Evolutionary conservation across 129 eudicot species (phyloP).

Genomic region (carrot (Daucus carota)): DNA sequence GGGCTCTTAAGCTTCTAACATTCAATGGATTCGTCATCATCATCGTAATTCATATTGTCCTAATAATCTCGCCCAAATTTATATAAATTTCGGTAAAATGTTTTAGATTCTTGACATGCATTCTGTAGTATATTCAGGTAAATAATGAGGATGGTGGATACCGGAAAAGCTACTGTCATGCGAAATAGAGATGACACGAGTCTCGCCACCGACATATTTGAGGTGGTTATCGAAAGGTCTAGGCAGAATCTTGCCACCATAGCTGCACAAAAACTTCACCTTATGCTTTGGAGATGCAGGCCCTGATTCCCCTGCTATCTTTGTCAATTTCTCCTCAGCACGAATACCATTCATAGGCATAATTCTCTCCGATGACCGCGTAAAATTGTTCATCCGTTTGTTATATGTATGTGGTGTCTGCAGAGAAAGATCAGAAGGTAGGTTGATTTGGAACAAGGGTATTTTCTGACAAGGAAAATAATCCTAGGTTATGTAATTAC

Average conservation of each 20-base stretch:
- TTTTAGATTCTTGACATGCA: not conserved
- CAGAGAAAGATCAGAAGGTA: not conserved
- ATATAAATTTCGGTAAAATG: not conserved
- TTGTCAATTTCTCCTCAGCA: not conserved
- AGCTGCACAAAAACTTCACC: slow-evolving; percentile 67
- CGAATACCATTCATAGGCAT: slow-evolving; percentile 21
- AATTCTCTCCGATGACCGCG: not conserved
- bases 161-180: slow-evolving; percentile 47
- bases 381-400: no score
- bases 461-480: not conserved
- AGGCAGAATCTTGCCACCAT: slow-evolving; percentile 77
- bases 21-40: no score
- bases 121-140: not conserved
- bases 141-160: not conserved
- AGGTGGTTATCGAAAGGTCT: slow-evolving; percentile 65
- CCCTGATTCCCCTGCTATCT: slow-evolving; percentile 31
- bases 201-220: slow-evolving; percentile 85
- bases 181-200: slow-evolving; percentile 57
- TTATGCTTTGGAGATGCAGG: slow-evolving; percentile 36
- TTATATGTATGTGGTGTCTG: not conserved
- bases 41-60: not conserved
- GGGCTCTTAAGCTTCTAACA: no score
- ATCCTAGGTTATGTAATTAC: not conserved
- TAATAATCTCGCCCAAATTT: not conserved
- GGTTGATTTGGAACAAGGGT: not conserved